phyloP scores from a whole-genome alignment of 2,329 filamentous ascomycete genomes.

The Phialophora tarda region DNA sequence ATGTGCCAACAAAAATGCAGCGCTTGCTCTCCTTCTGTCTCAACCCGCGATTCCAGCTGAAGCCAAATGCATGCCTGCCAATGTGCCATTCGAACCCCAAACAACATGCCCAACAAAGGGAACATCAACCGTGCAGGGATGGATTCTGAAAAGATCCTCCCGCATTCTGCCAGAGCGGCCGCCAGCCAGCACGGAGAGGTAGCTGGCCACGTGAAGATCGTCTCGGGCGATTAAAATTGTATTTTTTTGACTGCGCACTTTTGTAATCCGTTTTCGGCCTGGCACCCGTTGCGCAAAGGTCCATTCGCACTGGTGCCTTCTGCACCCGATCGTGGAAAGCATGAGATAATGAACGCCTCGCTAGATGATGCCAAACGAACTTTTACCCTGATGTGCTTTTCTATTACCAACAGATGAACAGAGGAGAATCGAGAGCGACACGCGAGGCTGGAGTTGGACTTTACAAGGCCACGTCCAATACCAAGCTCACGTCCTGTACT shows the following conservation, averaged over 20 bases:
- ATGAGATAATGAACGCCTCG: slow-evolving; percentile 29
- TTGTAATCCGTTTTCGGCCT: slow-evolving; percentile 25
- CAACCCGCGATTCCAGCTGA: slow-evolving; percentile 19
- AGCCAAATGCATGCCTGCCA: slow-evolving; percentile 24
- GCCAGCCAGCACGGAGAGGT: neutral
- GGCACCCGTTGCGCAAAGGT: slow-evolving; percentile 27
- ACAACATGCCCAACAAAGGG: slow-evolving; percentile 25
- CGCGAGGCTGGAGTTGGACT: slow-evolving; percentile 21
- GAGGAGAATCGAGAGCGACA: slow-evolving; percentile 15
- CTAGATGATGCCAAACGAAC: slow-evolving; percentile 33
- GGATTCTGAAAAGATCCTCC: slow-evolving; percentile 9
- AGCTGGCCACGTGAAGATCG: slow-evolving; percentile 12
- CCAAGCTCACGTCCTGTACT: slow-evolving; percentile 94
- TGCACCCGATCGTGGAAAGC: slow-evolving; percentile 24
- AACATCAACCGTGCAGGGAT: slow-evolving; percentile 18
- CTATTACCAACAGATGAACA: slow-evolving; percentile 33
- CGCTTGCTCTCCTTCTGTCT: slow-evolving; percentile 4
- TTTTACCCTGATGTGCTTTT: slow-evolving; percentile 32
- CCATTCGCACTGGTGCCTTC: slow-evolving; percentile 20
- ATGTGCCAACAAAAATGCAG: slow-evolving; percentile 18
- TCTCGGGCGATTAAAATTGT: slow-evolving; percentile 29
- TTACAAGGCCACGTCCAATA: slow-evolving; percentile 83
- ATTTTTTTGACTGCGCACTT: slow-evolving; percentile 24
- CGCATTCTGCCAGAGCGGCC: neutral
- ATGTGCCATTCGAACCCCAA: slow-evolving; percentile 31